Base-by-base conservation (phyloP, 1,284 basidiomycete species). In the Ceratobasidium sp. region DNA sequence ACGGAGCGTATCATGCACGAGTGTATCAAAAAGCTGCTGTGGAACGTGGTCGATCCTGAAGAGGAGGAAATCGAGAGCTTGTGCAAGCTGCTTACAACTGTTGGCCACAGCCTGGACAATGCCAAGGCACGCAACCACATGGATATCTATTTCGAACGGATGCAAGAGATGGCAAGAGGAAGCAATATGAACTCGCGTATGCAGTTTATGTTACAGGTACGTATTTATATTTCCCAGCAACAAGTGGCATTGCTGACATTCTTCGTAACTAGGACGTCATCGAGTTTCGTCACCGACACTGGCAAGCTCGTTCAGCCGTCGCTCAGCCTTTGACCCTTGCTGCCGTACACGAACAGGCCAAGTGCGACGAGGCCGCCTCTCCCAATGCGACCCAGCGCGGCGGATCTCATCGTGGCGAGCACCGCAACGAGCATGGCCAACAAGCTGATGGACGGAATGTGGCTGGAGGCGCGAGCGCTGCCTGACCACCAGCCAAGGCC, bases 161-260 rank as follows among this genome's bases (percentile, higher is more conserved):
- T 99, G 88, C 88, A 89, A 80, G 89, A 92, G 80, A 86, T 98
- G 76, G 84, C 88, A 59, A 91, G 91, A 84, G 6, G 92, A 88
- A 79, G 84, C 34, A 89, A 90, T 73, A 89, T 98, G 77, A 90
- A 89, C 74, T 90, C 94, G 41, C 91, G 96, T 81, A 94, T 98
- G 88, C 90, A 91, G 74, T 98, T 95, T 85, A 98, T 98, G 95
- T 87, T 98, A 75, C 88, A 93, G 88, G 95, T 96, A 77, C 74
- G 88, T 85, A 27, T 29, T 62, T 9, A 7, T 61, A 39, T 16
- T n/a, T 19, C 9, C 34, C 9, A 37, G 13, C 54, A 34, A 13
- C 19, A 14, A 77, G 63, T 76, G 37, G 77, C 41, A 37, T 7
- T 56, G 41, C 16, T 56, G 29, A 2, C 39, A 69, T 65, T 53